Percentiles rank a stretch among this genome's conserved stretches.
These are phyloP conservation scores for Monosporozyma unispora DNA, from an alignment of 805 yeast species.

Conservation along the genomic window DNA sequence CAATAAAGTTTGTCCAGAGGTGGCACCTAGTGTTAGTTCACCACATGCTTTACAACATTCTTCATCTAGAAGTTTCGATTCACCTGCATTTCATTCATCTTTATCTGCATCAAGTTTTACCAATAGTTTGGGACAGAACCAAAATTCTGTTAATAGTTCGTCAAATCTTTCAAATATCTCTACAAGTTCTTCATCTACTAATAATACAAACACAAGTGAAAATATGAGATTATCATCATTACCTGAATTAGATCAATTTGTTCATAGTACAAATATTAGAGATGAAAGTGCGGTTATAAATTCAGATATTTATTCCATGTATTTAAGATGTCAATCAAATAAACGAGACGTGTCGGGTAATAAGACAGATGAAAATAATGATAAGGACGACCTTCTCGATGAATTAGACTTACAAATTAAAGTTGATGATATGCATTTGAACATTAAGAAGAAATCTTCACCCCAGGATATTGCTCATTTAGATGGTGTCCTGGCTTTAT, in stretches of 20 bases:
- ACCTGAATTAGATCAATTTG: conserved; percentile 4
- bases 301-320: conserved; percentile 3
- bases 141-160: background rate
- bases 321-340: background rate
- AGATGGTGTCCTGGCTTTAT: conserved; percentile 19
- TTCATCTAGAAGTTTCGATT: conserved; percentile 1
- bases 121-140: background rate
- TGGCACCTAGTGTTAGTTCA: background rate
- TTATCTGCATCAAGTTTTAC: background rate
- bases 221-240: background rate
- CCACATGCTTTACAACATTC: background rate
- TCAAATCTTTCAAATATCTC: background rate
- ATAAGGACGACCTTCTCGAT: background rate
- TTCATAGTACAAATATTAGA: background rate
- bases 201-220: background rate
- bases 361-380: background rate
- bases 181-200: conserved; percentile 1
- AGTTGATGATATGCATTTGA: background rate
- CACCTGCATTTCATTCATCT: background rate
- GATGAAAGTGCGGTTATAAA: background rate
- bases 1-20: background rate
- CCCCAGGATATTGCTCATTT: conserved; percentile 7
- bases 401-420: background rate
- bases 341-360: background rate
- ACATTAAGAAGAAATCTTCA: conserved; percentile 1